Conservation (phyloP, 257 asterid genomes). For the Thymus quinquecostatus region DNA sequence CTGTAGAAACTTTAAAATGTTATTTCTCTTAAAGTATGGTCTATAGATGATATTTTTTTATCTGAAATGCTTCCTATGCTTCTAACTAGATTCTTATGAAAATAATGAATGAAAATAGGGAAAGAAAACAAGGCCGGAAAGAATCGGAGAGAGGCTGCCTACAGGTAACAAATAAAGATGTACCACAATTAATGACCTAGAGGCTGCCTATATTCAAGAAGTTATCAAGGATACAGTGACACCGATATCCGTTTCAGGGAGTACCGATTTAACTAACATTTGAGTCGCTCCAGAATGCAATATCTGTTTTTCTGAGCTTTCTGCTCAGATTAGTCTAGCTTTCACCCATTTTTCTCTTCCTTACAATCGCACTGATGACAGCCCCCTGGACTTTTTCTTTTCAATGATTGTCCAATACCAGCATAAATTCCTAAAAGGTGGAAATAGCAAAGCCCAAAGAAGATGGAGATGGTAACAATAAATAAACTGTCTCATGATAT, state of each 20-base stretch:
- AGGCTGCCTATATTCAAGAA: not conserved
- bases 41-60: too few species aligned
- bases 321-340: not conserved
- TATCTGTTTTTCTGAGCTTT: not conserved
- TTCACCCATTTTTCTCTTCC: not conserved
- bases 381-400: not conserved
- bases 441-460: not conserved
- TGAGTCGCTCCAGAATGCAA: not conserved
- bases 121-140: too few species aligned
- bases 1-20: not conserved
- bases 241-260: constrained; percentile 3
- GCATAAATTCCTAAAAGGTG: not conserved
- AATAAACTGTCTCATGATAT: not conserved
- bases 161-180: too few species aligned
- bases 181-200: not conserved
- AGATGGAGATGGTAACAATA: not conserved
- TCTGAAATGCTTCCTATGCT: too few species aligned
- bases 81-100: too few species aligned
- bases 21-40: not conserved
- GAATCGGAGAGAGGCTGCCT: too few species aligned
- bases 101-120: too few species aligned
- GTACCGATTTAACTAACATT: not conserved
- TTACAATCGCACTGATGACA: not conserved
- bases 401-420: not conserved
- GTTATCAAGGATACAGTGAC: constrained; percentile 7